Percentiles rank a stretch among this genome's conserved stretches.
phyloP scores from a whole-genome alignment of 257 asterid genomes.

The Anisodus tanguticus region DNA sequence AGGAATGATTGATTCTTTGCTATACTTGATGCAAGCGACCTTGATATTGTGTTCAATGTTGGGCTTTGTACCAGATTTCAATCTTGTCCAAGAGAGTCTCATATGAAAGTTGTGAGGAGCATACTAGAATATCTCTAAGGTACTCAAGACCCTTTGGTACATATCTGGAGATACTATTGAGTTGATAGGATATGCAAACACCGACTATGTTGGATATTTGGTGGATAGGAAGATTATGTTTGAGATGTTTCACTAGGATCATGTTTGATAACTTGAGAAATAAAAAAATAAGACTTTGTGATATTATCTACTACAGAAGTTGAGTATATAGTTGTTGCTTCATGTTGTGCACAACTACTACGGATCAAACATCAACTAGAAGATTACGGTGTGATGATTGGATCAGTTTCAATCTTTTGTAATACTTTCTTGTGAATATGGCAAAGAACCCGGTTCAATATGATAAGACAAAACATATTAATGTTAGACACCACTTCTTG shows the following conservation, averaged over 20 bases:
- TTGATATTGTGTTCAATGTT: neutral
- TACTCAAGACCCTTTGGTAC: neutral
- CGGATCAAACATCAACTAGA: too few species aligned
- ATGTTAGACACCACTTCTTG: too few species aligned
- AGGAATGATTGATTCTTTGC: neutral
- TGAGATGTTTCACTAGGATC: neutral
- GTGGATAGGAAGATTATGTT: neutral
- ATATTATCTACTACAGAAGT: too few species aligned
- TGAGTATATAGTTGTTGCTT: too few species aligned
- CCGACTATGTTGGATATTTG: neutral
- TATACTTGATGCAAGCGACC: neutral
- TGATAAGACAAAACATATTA: too few species aligned
- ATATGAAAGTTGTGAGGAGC: neutral
- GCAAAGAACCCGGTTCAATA: too few species aligned
- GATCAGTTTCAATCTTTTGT: too few species aligned
- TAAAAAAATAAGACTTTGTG: too few species aligned
- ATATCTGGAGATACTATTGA: neutral
- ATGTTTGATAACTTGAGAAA: too few species aligned
- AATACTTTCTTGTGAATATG: too few species aligned
- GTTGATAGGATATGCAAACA: neutral
- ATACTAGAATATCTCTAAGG: neutral
- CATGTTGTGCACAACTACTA: too few species aligned
- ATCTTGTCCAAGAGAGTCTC: neutral
- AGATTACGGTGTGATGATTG: too few species aligned
- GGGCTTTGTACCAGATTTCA: slow-evolving; percentile 1